These are phyloP conservation scores for Luzula sylvatica DNA, from an alignment of 176 grass and related monocot genomes.

Conservation along the genomic window DNA sequence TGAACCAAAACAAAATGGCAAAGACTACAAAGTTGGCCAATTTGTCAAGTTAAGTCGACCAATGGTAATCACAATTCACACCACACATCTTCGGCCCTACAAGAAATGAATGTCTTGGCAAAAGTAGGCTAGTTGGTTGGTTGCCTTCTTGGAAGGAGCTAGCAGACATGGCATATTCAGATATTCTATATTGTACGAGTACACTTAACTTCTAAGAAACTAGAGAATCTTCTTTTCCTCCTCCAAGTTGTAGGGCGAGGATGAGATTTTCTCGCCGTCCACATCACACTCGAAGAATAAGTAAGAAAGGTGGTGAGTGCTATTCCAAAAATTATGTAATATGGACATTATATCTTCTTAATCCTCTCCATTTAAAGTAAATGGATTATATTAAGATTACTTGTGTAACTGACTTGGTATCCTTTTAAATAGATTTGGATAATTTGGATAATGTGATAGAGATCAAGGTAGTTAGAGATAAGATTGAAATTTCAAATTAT, in stretches of 20 bases:
- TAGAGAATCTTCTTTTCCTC: neutral
- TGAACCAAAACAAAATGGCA: no score
- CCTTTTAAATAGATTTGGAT: neutral
- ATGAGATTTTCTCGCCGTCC: conserved; percentile 3
- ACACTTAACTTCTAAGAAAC: conserved; percentile 1
- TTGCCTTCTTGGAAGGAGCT: neutral
- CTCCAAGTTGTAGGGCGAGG: conserved; percentile 7
- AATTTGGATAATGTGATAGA: neutral
- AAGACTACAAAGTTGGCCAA: no score
- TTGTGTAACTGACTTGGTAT: no score
- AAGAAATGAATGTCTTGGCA: neutral
- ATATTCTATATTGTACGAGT: no score
- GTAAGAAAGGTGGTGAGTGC: neutral
- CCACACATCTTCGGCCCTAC: no score
- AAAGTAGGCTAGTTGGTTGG: neutral
- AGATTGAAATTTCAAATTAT: no score
- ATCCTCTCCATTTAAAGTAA: no score
- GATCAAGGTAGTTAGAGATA: neutral
- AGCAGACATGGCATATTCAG: conserved; percentile 12
- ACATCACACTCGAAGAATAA: neutral
- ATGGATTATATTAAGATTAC: no score
- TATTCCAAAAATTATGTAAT: neutral
- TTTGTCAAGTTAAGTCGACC: no score
- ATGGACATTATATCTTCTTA: neutral
- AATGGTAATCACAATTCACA: no score